Conservation (phyloP, 371 early-diverging fungal genomes). For the Ordospora colligata region DNA sequence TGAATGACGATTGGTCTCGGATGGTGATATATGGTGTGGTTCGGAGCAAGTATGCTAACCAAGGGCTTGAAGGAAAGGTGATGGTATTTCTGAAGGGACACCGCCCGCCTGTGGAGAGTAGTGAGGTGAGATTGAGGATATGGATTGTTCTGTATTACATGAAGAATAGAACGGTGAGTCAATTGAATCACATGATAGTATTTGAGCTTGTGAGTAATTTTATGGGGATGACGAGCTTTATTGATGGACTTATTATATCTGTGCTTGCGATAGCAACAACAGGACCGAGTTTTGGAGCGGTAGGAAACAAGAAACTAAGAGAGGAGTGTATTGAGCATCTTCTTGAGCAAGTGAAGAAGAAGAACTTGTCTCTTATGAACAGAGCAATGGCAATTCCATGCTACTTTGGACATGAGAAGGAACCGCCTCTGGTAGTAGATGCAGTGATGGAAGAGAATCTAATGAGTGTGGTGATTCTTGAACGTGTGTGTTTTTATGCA, state of each 20-base stretch:
- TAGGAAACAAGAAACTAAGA: slow-evolving; percentile 35
- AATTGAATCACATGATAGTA: slow-evolving; percentile 40
- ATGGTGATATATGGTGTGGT: slow-evolving; percentile 19
- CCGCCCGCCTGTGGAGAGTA: neutral
- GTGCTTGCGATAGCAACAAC: slow-evolving; percentile 1
- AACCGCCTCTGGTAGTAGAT: neutral
- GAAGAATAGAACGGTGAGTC: slow-evolving; percentile 16
- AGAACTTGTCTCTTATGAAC: neutral
- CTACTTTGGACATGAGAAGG: slow-evolving; percentile 15
- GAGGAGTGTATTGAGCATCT: slow-evolving; percentile 8
- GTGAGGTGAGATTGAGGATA: slow-evolving; percentile 26
- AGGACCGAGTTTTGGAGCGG: neutral
- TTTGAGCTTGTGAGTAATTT: slow-evolving; percentile 48
- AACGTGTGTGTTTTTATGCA: slow-evolving; percentile 36
- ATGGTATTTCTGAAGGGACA: slow-evolving; percentile 21
- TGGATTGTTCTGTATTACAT: slow-evolving; percentile 44
- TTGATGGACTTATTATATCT: slow-evolving; percentile 38
- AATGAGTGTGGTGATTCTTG: slow-evolving; percentile 17
- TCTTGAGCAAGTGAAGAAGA: slow-evolving; percentile 7
- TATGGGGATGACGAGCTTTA: slow-evolving; percentile 17
- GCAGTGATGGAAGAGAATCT: slow-evolving; percentile 17
- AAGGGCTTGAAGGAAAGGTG: slow-evolving; percentile 48
- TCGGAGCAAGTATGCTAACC: slow-evolving; percentile 23
- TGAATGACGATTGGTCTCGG: slow-evolving; percentile 44
- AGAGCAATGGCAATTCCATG: slow-evolving; percentile 20